Base-by-base conservation (phyloP, 345 rosid genomes). In the Psidium friedrichsthalianum region DNA sequence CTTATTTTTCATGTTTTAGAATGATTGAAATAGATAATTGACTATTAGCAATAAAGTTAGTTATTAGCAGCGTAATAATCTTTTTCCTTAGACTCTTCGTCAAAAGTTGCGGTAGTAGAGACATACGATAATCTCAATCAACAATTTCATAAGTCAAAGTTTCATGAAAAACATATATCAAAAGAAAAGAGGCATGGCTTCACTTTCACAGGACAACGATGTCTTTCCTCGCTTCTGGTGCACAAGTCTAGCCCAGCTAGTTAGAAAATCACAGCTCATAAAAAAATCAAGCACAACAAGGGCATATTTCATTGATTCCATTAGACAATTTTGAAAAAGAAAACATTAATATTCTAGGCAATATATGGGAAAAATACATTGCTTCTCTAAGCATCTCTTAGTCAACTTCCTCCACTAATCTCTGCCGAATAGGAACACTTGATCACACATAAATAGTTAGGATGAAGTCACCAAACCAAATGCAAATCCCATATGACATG, bases 311-410 rank as follows among this genome's bases (percentile, higher is more conserved):
- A 32, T 74, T 64, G 47, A 5, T 44, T 44, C 47, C 47, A 44
- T 44, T 44, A 6, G 47, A 44, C 47, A 3, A 74, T 10, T 44
- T 56, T 59, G 25, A 6, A 36, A 22, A 36, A 5, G 56, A 32
- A 81, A 16, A 40, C 52, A 88, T 36, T 85, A 78, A 61, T 61
- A 24, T 59, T 84, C 83, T 83, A 97, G 51, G 95, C 87, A 97
- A 90, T 90, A 95, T 97, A 89, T 97, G 99, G 83, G 98, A 95
- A 88, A 97, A 96, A 96, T 90, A 97, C 90, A 88, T 97, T 96
- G 89, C 98, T 97, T 90, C 96, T 91, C 86, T 97, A 96, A 87
- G 99, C 89, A 82, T 98, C 98, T 93, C 98, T 93, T 52, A 97
- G 95, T 92, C 95, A 90, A 89, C 96, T 69, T 98, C 98, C 92